Evolutionary conservation across 2,329 filamentous ascomycete genomes (phyloP), one percentile per base, ranked within the genome.

Genomic region (Diplodia scrobiculata): DNA sequence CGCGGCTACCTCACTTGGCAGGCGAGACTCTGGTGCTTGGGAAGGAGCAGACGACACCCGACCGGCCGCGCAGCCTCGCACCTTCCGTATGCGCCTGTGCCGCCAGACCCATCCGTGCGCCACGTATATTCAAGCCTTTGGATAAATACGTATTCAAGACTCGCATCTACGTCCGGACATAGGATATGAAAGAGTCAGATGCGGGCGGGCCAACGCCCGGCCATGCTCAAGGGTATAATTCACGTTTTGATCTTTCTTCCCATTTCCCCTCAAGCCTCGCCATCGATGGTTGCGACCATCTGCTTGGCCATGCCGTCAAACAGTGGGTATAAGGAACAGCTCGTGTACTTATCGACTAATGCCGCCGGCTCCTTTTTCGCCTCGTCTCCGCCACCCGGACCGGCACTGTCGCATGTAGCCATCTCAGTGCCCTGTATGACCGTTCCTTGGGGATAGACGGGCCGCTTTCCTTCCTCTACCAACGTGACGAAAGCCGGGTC

Each of bases 401-500:
- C 76, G 1, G 70, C 72, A n/a, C 75, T 68, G 68, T 38, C 54
- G 25, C 32, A 4, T 25, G 54, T 45, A n/a, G 58, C n/a, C 58
- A 62, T 62, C 66, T 68, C 58, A 70, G 74, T 62, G 19, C 62
- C 67, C 47, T 52, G 32, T 13, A 66, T 41, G 32, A 75, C 63
- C 1, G 89, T 92, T 1, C 90, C 90, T 66, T 84, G 80, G 0
- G 90, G 90, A 74, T 93, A 92, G 17, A 81, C 80, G 14, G 90
- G 91, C 69, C 78, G 73, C 83, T 85, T 79, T 6, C 82, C 83
- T 67, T 91, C 91, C 77, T 98, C 94, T 50, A 99, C 87, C 73
- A 99, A 79, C 70, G 89, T 85, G 54, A 95, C 90, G 75, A 98
- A 97, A 72, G 93, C 91, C 21, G 92, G 91, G 79, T 99, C 95